Conservation (phyloP, 768 basidiomycete genomes). For the Gyrodon lividus region DNA sequence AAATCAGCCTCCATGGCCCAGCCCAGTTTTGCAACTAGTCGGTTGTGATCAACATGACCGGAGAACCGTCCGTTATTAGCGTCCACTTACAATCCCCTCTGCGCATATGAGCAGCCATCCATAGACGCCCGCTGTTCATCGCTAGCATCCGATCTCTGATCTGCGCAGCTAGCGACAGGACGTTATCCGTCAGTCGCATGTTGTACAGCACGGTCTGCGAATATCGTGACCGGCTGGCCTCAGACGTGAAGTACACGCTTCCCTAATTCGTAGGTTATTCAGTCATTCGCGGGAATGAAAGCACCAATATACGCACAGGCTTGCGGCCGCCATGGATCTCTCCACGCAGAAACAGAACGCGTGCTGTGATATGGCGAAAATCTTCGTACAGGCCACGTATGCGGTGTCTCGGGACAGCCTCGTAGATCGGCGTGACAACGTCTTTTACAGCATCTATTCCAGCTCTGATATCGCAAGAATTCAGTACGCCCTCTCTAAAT, state of each 20-base stretch:
- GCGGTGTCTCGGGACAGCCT: slow-evolving; percentile 32
- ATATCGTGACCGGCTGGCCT: slow-evolving; percentile 25
- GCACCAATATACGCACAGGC: slow-evolving; percentile 28
- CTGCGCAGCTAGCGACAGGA: slow-evolving; percentile 30
- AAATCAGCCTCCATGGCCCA: slow-evolving; percentile 38
- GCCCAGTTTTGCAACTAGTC: slow-evolving; percentile 24
- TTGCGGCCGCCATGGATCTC: slow-evolving; percentile 39
- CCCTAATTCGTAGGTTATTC: slow-evolving; percentile 24
- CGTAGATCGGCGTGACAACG: slow-evolving; percentile 33
- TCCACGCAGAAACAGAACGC: slow-evolving; percentile 41
- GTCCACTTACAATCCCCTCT: slow-evolving; percentile 40
- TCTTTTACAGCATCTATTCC: slow-evolving; percentile 40
- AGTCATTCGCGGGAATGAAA: neutral
- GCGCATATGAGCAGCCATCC: slow-evolving; percentile 48
- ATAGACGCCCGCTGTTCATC: slow-evolving; percentile 31
- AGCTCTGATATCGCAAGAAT: slow-evolving; percentile 22
- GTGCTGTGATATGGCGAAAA: slow-evolving; percentile 30
- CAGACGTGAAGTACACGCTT: slow-evolving; percentile 33
- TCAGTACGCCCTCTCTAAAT: neutral
- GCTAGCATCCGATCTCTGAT: slow-evolving; percentile 34
- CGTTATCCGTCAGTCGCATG: slow-evolving; percentile 21
- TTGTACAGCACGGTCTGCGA: slow-evolving; percentile 33
- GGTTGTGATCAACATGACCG: no score
- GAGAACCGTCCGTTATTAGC: neutral
- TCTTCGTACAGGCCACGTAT: slow-evolving; percentile 42